A percentile compares a stretch with the other conserved stretches of the same genome.
These are phyloP conservation scores for Leccinum broughii DNA, from an alignment of 768 basidiomycete species.

Conservation along the genomic window DNA sequence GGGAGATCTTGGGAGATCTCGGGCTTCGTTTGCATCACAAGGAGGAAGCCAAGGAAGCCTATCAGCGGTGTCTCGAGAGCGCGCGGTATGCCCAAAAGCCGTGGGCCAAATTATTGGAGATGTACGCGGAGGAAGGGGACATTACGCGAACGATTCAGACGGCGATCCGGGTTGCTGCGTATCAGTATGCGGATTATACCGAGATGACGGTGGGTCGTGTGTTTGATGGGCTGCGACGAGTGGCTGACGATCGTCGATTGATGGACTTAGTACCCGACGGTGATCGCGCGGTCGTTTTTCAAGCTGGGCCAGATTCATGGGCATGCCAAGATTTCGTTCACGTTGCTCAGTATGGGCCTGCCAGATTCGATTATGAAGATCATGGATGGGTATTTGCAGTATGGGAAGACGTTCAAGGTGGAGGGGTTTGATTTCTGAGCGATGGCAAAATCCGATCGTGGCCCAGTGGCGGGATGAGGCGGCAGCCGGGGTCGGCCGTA, in stretches of 20 bases:
- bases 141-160: constrained; percentile 88
- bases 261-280: constrained; percentile 67
- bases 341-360: constrained; percentile 90
- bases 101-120: constrained; percentile 91
- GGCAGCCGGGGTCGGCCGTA: constrained; percentile 12
- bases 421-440: constrained; percentile 80
- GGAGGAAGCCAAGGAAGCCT: constrained; percentile 98
- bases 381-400: constrained; percentile 89
- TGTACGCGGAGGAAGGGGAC: constrained; percentile 96
- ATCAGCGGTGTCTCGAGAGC: constrained; percentile 88
- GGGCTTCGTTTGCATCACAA: constrained; percentile 94
- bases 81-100: constrained; percentile 88
- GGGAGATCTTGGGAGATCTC: constrained; percentile 97
- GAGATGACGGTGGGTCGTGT: constrained; percentile 76
- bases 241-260: neutral
- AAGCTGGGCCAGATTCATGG: constrained; percentile 93
- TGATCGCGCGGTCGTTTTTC: constrained; percentile 88
- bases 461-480: constrained; percentile 4
- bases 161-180: constrained; percentile 89
- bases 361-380: constrained; percentile 89
- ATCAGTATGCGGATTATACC: constrained; percentile 86
- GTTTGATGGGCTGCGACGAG: neutral
- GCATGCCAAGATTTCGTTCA: constrained; percentile 91
- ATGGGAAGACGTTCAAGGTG: constrained; percentile 85
- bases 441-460: neutral